phyloP scores from a whole-genome alignment of 2,329 filamentous ascomycete species.

The Fusarium fracticaudum region DNA sequence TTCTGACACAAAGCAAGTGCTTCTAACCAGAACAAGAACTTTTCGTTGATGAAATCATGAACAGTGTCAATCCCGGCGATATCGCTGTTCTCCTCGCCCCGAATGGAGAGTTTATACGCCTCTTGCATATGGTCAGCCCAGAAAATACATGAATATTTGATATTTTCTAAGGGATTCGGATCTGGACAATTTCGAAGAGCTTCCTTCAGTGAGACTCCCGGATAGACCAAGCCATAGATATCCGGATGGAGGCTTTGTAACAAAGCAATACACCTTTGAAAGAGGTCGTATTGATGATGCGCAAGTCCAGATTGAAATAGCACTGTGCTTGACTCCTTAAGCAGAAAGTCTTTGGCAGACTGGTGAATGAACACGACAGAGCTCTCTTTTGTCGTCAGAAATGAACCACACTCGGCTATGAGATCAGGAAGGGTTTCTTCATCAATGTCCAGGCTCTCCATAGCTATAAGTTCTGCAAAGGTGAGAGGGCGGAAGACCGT shows the following conservation, averaged over 20 bases:
- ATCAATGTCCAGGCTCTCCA: rapidly evolving
- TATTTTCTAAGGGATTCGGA: rapidly evolving
- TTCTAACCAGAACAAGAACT: too few species aligned
- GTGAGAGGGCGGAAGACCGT: background rate
- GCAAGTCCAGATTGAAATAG: rapidly evolving
- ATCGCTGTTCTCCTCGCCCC: too few species aligned
- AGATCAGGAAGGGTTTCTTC: rapidly evolving
- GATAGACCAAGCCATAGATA: background rate
- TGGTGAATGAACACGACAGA: rapidly evolving
- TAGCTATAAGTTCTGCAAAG: background rate
- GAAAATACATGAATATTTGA: background rate
- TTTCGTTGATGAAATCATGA: too few species aligned
- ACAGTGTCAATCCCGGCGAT: rapidly evolving
- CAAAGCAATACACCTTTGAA: background rate
- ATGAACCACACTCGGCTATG: background rate
- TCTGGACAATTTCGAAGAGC: rapidly evolving
- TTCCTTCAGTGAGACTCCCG: rapidly evolving
- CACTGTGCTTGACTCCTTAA: rapidly evolving
- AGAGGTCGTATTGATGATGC: background rate
- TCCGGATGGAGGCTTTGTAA: rapidly evolving
- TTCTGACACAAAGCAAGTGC: too few species aligned
- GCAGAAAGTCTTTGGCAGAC: background rate
- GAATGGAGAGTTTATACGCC: rapidly evolving
- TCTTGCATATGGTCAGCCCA: background rate
- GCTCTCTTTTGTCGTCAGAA: background rate